Evolutionary conservation across 1,139 yeast species (phyloP).

Genomic region (Hemisphaericaspora xylanilytica): DNA sequence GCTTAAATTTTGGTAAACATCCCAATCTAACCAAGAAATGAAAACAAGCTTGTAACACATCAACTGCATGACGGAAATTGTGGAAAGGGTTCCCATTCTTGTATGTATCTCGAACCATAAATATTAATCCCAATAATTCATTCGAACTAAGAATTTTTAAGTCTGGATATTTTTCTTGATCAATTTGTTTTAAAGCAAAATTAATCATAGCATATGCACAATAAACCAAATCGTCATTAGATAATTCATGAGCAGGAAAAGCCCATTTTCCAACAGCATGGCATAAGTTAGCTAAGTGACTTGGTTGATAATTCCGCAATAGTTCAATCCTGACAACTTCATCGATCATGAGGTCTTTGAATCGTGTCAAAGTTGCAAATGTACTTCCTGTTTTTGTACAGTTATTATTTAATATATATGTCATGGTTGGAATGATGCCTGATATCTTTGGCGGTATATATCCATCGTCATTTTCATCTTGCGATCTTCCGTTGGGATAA

Average conservation of each 20-base stretch:
- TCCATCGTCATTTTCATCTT: background rate
- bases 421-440: slow-evolving; percentile 35
- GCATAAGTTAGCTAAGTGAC: slow-evolving; percentile 31
- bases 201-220: slow-evolving; percentile 58
- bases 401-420: slow-evolving; percentile 25
- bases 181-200: slow-evolving; percentile 41
- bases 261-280: slow-evolving; percentile 49
- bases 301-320: slow-evolving; percentile 24
- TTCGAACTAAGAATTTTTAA: slow-evolving; percentile 34
- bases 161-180: background rate
- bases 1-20: slow-evolving; percentile 43
- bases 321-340: slow-evolving; percentile 41
- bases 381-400: slow-evolving; percentile 25
- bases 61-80: slow-evolving; percentile 93
- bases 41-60: slow-evolving; percentile 88
- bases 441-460: slow-evolving; percentile 12
- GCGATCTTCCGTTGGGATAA: background rate
- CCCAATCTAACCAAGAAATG: slow-evolving; percentile 53
- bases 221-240: slow-evolving; percentile 65
- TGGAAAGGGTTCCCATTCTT: slow-evolving; percentile 87
- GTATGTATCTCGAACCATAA: slow-evolving; percentile 71
- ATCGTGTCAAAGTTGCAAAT: slow-evolving; percentile 21
- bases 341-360: slow-evolving; percentile 28
- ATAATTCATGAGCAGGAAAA: slow-evolving; percentile 66
- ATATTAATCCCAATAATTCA: slow-evolving; percentile 55